Conservation (phyloP, 495 filamentous ascomycete genomes). For the Echria macrotheca region DNA sequence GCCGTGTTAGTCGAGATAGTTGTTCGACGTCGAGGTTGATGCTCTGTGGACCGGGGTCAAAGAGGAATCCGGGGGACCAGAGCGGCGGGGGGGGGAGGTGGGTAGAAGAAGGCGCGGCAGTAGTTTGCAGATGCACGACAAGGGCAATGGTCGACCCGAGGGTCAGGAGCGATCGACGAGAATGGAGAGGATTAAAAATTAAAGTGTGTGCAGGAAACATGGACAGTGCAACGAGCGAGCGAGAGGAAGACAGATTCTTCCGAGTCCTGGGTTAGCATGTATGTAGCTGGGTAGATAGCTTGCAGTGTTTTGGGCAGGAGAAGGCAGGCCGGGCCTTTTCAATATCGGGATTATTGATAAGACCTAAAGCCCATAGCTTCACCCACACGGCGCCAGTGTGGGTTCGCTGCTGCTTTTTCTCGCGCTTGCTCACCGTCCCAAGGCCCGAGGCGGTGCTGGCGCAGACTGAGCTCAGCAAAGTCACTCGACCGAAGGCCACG, state of each 20-base stretch:
- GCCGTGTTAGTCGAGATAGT: conserved; percentile 2
- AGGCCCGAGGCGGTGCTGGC: conserved; percentile 16
- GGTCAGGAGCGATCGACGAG: conserved; percentile 14
- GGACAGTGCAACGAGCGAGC: conserved; percentile 14
- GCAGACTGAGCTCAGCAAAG: conserved; percentile 21
- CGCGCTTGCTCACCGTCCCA: conserved; percentile 9
- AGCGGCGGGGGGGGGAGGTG: conserved; percentile 2
- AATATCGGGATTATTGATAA: conserved; percentile 26
- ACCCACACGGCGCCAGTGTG: background rate
- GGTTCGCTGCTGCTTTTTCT: background rate
- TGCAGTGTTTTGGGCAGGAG: too few species aligned
- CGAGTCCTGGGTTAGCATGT: conserved; percentile 17
- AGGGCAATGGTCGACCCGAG: conserved; percentile 6
- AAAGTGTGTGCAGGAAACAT: conserved; percentile 19
- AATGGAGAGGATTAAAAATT: conserved; percentile 18
- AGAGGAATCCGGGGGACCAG: background rate
- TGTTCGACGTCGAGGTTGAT: conserved; percentile 9
- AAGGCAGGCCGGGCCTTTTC: conserved; percentile 20
- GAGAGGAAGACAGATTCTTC: conserved; percentile 13
- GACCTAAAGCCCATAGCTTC: conserved; percentile 9
- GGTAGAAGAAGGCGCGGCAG: conserved; percentile 15
- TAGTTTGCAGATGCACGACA: conserved; percentile 9
- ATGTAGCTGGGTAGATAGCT: conserved; percentile 1
- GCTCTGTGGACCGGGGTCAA: conserved; percentile 4
- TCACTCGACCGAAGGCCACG: conserved; percentile 11